Evolutionary conservation across 2,329 filamentous ascomycete species (phyloP).

Genomic region (Fusarium sp.): DNA sequence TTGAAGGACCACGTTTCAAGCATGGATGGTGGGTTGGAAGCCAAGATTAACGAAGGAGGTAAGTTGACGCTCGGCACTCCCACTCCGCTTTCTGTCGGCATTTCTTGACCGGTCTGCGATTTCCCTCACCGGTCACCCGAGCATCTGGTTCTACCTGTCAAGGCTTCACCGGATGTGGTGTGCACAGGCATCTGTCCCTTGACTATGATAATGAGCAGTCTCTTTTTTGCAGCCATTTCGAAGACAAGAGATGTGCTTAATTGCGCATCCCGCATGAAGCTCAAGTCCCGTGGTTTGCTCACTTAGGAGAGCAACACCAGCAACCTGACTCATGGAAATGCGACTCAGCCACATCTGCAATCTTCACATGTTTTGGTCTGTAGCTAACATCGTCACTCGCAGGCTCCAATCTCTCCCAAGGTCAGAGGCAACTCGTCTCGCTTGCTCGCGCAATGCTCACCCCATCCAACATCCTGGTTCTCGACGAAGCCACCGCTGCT

Average conservation of each 20-base stretch:
- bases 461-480: conserved; percentile 94
- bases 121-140: conserved; percentile 33
- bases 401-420: conserved; percentile 96
- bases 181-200: conserved; percentile 27
- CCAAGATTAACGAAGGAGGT: conserved; percentile 94
- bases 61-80: conserved; percentile 57
- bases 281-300: conserved; percentile 50
- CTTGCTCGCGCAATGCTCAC: conserved; percentile 93
- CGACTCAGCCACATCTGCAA: conserved; percentile 3
- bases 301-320: conserved; percentile 18
- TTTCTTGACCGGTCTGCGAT: conserved; percentile 36
- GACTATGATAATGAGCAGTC: conserved; percentile 26
- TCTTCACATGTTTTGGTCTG: conserved; percentile 30
- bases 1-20: conserved; percentile 88
- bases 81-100: conserved; percentile 46
- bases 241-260: conserved; percentile 48
- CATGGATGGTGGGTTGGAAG: conserved; percentile 92
- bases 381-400: conserved; percentile 39
- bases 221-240: conserved; percentile 30
- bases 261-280: conserved; percentile 54
- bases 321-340: conserved; percentile 9
- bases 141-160: conserved; percentile 36
- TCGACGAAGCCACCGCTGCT: conserved; percentile 93
- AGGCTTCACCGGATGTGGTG: conserved; percentile 26
- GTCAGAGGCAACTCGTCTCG: conserved; percentile 93